Evolutionary conservation across 768 basidiomycete species (phyloP).

Genomic region (Dendrothele bispora): DNA sequence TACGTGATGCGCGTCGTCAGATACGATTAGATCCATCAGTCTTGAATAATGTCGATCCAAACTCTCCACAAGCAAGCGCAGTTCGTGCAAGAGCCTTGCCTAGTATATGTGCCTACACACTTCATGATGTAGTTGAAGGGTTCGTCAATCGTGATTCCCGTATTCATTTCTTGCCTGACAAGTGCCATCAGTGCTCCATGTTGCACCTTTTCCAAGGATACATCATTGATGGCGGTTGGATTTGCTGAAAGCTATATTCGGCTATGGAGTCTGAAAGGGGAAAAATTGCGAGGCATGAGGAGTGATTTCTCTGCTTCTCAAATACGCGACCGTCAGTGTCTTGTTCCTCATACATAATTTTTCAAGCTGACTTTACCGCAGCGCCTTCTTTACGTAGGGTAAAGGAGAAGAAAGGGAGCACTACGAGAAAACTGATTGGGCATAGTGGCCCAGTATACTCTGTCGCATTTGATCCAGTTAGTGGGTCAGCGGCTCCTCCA

Average conservation of each 20-base stretch:
- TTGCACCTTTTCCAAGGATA: slow-evolving; percentile 87
- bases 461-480: slow-evolving; percentile 88
- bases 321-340: slow-evolving; percentile 66
- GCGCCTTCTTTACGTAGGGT: slow-evolving; percentile 63
- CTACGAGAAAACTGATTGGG: slow-evolving; percentile 93
- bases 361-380: slow-evolving; percentile 22
- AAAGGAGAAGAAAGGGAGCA: slow-evolving; percentile 76
- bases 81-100: slow-evolving; percentile 73
- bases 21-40: slow-evolving; percentile 84
- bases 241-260: slow-evolving; percentile 95
- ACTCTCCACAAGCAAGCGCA: slow-evolving; percentile 56
- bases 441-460: slow-evolving; percentile 97
- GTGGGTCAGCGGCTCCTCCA: slow-evolving; percentile 84
- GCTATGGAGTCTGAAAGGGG: slow-evolving; percentile 93
- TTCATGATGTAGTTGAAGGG: slow-evolving; percentile 97
- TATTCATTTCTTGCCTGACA: background rate
- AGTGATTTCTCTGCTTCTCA: slow-evolving; percentile 72
- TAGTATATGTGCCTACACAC: slow-evolving; percentile 92
- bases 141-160: slow-evolving; percentile 36
- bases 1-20: slow-evolving; percentile 88
- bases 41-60: slow-evolving; percentile 54
- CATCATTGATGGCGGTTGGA: slow-evolving; percentile 89
- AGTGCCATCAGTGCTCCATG: slow-evolving; percentile 50
- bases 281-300: slow-evolving; percentile 74
- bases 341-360: background rate